Conservation (phyloP, 441 rosid genomes). For the Gossypium gossypioides region DNA sequence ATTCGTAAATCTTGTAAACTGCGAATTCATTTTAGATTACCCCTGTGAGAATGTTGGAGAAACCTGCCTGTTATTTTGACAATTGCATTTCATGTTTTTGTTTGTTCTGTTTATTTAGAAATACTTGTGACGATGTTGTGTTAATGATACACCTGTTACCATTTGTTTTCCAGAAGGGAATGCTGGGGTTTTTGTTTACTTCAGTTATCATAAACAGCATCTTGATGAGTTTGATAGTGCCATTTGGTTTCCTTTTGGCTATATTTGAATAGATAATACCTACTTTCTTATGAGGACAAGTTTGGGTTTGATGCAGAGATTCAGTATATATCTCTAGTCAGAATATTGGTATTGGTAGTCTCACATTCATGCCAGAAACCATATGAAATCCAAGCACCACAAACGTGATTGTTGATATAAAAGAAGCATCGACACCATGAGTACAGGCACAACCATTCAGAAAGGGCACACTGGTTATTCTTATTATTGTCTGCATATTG, state of each 20-base stretch:
- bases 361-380: slow-evolving; percentile 22
- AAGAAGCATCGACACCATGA: slow-evolving; percentile 6
- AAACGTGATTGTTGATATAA: slow-evolving; percentile 33
- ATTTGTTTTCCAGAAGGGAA: slow-evolving; percentile 38
- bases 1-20: slow-evolving; percentile 3
- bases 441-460: slow-evolving; percentile 31
- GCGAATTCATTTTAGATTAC: slow-evolving; percentile 37
- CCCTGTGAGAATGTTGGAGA: slow-evolving; percentile 36
- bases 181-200: slow-evolving; percentile 45
- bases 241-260: slow-evolving; percentile 65
- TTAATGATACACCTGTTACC: neutral
- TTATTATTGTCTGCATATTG: slow-evolving; percentile 33
- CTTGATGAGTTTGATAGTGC: slow-evolving; percentile 59
- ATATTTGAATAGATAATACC: slow-evolving; percentile 52
- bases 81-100: neutral
- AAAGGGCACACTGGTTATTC: slow-evolving; percentile 34
- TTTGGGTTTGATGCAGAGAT: slow-evolving; percentile 21
- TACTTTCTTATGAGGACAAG: neutral
- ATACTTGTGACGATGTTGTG: neutral
- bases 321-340: slow-evolving; percentile 14
- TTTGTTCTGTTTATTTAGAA: neutral
- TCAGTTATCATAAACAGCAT: slow-evolving; percentile 33
- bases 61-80: slow-evolving; percentile 49
- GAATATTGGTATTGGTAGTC: slow-evolving; percentile 10
- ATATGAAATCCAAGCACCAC: slow-evolving; percentile 31